Percentiles rank a stretch among this genome's conserved stretches.
Evolutionary conservation across 2,329 filamentous ascomycete species (phyloP).

Genomic region (Aureobasidium sp.): DNA sequence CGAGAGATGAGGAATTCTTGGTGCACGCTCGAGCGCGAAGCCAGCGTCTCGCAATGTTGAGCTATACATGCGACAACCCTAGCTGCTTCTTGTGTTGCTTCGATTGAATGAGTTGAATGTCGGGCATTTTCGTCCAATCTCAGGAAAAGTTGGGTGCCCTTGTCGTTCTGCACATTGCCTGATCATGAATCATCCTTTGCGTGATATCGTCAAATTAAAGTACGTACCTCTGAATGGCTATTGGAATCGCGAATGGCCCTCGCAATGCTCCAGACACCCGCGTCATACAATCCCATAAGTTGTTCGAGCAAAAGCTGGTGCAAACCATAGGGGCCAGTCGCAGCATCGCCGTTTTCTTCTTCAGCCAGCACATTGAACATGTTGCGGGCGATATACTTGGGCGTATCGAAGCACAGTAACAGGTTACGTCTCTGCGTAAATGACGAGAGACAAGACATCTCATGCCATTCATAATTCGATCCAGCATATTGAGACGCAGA

Average conservation of each 20-base stretch:
- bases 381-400: neutral
- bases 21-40: neutral
- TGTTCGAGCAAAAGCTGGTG: neutral
- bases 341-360: neutral
- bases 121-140: neutral
- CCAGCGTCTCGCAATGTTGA: neutral
- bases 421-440: neutral
- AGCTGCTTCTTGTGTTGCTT: neutral
- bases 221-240: too few species aligned
- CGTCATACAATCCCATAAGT: neutral
- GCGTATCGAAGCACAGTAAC: neutral
- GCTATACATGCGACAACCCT: neutral
- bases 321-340: neutral
- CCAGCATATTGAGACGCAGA: neutral
- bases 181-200: too few species aligned
- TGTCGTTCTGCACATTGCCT: too few species aligned
- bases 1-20: neutral
- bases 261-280: constrained; percentile 1
- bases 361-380: neutral
- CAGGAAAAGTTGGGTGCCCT: too few species aligned
- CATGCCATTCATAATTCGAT: neutral
- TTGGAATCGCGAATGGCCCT: neutral
- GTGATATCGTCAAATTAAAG: too few species aligned
- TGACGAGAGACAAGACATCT: neutral
- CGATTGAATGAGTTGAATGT: neutral